Conservation (phyloP, 2,329 filamentous ascomycete species). For the Colletotrichum endophyticum region DNA sequence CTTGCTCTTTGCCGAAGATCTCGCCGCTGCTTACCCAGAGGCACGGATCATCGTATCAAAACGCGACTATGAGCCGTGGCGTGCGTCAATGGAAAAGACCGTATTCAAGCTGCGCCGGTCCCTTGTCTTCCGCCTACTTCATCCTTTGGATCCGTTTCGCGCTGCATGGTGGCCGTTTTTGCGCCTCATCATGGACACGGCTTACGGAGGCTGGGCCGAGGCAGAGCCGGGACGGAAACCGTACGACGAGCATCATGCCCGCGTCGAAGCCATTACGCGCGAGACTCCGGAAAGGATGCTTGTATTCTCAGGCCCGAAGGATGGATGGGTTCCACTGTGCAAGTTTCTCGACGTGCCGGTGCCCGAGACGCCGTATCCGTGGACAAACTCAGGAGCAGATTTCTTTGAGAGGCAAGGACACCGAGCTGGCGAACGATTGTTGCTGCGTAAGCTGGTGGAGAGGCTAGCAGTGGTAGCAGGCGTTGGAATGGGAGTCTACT, state of each 20-base stretch:
- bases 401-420: background rate
- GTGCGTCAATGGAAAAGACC: background rate
- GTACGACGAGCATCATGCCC: background rate
- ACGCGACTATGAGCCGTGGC: background rate
- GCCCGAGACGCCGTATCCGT: background rate
- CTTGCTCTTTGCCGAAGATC: background rate
- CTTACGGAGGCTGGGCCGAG: background rate
- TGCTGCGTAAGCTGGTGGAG: background rate
- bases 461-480: background rate
- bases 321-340: background rate
- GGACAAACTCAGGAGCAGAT: background rate
- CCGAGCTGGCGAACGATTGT: background rate
- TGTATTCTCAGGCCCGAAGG: background rate
- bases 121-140: background rate
- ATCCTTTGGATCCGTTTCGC: background rate
- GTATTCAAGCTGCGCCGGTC: background rate
- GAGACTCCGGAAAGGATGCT: background rate
- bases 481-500: background rate
- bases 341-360: background rate
- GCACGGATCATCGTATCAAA: background rate
- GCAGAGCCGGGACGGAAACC: background rate
- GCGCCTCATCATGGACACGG: background rate
- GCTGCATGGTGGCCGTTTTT: background rate
- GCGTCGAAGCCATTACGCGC: background rate
- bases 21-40: background rate